Evolutionary conservation across 2,329 filamentous ascomycete species (phyloP), one percentile per base, ranked within the genome.

Genomic region (Chaetomiaceae sp.): DNA sequence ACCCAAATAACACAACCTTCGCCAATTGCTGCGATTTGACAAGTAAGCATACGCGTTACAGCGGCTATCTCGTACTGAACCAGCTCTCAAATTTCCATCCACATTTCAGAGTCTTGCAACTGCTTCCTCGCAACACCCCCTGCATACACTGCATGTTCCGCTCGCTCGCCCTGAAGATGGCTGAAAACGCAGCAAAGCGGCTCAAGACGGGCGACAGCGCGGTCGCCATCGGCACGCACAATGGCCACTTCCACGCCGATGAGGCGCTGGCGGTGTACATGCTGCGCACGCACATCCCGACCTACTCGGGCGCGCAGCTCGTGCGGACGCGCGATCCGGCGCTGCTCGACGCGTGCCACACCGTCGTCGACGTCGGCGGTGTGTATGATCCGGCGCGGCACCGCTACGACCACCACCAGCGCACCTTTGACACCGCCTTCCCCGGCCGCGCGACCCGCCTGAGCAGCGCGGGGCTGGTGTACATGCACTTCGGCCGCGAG

Each of bases 171-270:
- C 45, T 39, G 50, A 54, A 68, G 55, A 60, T 86, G 82, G 74
- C 83, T 60, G 79, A 87, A 74, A 78, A 73, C 63, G 77, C 83
- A 60, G 70, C 84, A 53, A 97, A 97, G 71, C 84, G 87, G 67
- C 71, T 94, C 65, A 95, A 95, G 77, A 87, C 84, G 58, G 74
- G 79, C 52, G 69, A 71, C 52, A 66, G 67, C 50, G 58, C 61
- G 45, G 70, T 84, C 54, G 69, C 81, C 58, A 94, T 96, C 64
- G 93, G 90, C 62, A 98, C 93, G 24, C 93, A 98, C 78, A 96
- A 85, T 71, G 93, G 93, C 58, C 89, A 96, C 74, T 98, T 98
- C 78, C 93, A 98, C 73, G 93, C 93, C 65, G 93, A 98, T 68
- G 93, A 98, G 73, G 91, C 93, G 51, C 81, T 98, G 35, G 93